Conservation (phyloP, 164 flowering plant species). For the Annona cherimola region DNA sequence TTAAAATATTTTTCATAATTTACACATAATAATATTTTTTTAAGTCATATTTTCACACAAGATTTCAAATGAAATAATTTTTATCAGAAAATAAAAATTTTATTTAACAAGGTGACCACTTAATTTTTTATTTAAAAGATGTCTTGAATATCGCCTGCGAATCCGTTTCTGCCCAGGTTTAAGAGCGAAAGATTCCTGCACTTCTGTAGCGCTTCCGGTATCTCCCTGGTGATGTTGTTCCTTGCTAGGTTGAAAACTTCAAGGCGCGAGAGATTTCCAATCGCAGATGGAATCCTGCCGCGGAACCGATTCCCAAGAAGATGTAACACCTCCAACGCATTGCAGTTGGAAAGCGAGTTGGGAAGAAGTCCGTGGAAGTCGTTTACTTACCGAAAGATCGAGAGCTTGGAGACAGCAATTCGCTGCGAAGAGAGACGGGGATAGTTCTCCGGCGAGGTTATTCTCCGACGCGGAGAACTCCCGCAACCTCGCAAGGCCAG, state of each 20-base stretch:
- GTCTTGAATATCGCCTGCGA: slow-evolving; percentile 52
- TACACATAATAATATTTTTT: too few relatives aligned
- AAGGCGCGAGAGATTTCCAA: slow-evolving; percentile 48
- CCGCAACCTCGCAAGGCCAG: slow-evolving; percentile 37
- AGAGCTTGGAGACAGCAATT: slow-evolving; percentile 47
- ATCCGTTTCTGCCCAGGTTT: slow-evolving; percentile 59
- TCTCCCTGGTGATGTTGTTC: slow-evolving; percentile 48
- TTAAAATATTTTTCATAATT: too few relatives aligned
- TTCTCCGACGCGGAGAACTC: slow-evolving; percentile 58
- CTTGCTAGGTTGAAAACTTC: slow-evolving; percentile 49
- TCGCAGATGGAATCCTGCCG: slow-evolving; percentile 47
- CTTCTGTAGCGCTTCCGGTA: slow-evolving; percentile 53
- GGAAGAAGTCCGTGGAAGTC: slow-evolving; percentile 46
- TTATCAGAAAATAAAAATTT: too few relatives aligned
- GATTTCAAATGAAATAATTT: too few relatives aligned
- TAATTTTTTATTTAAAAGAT: slow-evolving; percentile 21
- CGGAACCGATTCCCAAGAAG: slow-evolving; percentile 60
- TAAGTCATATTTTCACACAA: too few relatives aligned
- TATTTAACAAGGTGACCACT: too few relatives aligned
- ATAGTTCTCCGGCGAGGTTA: slow-evolving; percentile 36
- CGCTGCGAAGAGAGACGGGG: slow-evolving; percentile 25
- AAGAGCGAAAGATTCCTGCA: slow-evolving; percentile 46
- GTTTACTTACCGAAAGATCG: slow-evolving; percentile 62
- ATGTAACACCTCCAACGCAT: slow-evolving; percentile 31
- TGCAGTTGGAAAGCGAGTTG: slow-evolving; percentile 45